These are phyloP conservation scores for Dioscorea alata DNA, from an alignment of 106 monocot genomes.

Conservation along the genomic window DNA sequence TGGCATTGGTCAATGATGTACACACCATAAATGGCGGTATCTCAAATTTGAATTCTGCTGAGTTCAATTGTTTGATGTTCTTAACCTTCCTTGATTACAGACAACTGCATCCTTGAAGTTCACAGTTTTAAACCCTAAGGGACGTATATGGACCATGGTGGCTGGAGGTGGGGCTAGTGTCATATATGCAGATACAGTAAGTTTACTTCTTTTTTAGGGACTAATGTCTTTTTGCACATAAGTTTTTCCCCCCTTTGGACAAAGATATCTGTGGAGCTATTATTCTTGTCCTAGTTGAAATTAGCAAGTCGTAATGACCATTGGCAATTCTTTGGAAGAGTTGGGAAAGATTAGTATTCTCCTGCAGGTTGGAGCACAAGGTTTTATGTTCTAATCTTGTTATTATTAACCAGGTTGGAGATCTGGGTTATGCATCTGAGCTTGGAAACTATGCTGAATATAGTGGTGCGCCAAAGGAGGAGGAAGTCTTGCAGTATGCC, in stretches of 20 bases:
- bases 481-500: conserved; percentile 87
- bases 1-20: too few relatives aligned
- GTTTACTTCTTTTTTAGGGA: neutral
- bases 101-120: conserved; percentile 70
- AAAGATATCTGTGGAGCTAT: too few relatives aligned
- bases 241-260: too few relatives aligned
- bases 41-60: too few relatives aligned
- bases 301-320: too few relatives aligned
- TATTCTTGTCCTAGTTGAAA: too few relatives aligned
- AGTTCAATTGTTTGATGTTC: too few relatives aligned
- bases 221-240: neutral
- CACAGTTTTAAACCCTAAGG: conserved; percentile 58
- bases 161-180: conserved; percentile 85
- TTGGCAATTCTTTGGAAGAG: too few relatives aligned
- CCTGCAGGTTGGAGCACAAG: neutral
- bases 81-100: conserved; percentile 20
- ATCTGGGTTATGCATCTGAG: conserved; percentile 81
- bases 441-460: conserved; percentile 94
- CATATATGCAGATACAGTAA: conserved; percentile 82
- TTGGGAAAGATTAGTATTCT: too few relatives aligned
- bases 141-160: conserved; percentile 83
- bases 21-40: too few relatives aligned
- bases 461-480: conserved; percentile 88
- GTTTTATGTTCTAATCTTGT: too few relatives aligned
- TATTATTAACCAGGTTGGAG: conserved; percentile 52